Evolutionary conservation across 2,329 filamentous ascomycete genomes (phyloP).

Genomic region (Albophoma yamanashiensis): DNA sequence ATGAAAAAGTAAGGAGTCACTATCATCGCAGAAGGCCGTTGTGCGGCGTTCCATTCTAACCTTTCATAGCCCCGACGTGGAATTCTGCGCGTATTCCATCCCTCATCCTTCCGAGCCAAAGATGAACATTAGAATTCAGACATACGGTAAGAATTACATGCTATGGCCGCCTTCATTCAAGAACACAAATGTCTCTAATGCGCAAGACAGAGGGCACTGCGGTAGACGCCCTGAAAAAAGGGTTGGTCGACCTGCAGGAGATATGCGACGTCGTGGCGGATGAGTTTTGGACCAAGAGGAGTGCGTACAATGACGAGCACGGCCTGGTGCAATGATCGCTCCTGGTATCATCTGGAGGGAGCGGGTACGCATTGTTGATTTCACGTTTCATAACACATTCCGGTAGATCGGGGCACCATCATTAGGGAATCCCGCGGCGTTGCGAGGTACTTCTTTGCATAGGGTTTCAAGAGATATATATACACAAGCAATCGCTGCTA

Average conservation of each 20-base stretch:
- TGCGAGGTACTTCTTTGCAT: constrained; percentile 17
- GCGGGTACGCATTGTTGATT: neutral
- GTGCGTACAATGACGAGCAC: constrained; percentile 22
- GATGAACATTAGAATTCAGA: constrained; percentile 97
- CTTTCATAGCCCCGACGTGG: constrained; percentile 70
- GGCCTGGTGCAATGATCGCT: constrained; percentile 19
- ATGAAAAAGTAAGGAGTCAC: constrained; percentile 82
- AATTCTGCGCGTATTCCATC: constrained; percentile 97
- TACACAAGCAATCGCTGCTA: constrained; percentile 19
- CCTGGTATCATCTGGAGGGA: constrained; percentile 2
- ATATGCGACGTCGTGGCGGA: constrained; percentile 90
- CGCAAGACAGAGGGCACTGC: constrained; percentile 59
- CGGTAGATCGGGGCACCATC: neutral
- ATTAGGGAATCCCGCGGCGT: constrained; percentile 18
- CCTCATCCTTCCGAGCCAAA: constrained; percentile 92
- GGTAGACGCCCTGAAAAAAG: constrained; percentile 80
- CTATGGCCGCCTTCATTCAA: neutral
- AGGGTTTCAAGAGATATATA: constrained; percentile 14
- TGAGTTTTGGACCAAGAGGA: constrained; percentile 60
- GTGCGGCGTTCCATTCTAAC: constrained; percentile 2
- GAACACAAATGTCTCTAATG: constrained; percentile 5
- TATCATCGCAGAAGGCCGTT: neutral
- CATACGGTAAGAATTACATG: constrained; percentile 58
- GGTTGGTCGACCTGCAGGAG: constrained; percentile 76
- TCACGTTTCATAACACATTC: neutral